A percentile compares a stretch with the other conserved stretches of the same genome.
Conservation (phyloP, 2,329 filamentous ascomycete species). For the Aspergillus nomiae region DNA sequence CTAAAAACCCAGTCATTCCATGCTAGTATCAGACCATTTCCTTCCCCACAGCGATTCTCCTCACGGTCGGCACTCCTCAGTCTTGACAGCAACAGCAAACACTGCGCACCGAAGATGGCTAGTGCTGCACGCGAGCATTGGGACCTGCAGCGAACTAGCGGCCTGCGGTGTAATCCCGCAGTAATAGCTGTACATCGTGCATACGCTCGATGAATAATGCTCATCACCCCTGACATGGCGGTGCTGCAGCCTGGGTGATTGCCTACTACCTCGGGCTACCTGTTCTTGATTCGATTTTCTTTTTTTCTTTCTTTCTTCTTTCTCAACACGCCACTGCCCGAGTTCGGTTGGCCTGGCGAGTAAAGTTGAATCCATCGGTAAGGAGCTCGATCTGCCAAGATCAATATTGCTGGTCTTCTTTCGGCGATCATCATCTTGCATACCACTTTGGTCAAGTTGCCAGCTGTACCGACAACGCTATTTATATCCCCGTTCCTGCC, state of each 20-base stretch:
- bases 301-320: background rate
- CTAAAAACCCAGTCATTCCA: background rate
- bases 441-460: background rate
- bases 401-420: background rate
- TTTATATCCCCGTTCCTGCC: background rate
- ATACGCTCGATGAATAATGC: constrained; percentile 9
- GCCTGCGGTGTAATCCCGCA: constrained; percentile 15
- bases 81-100: background rate
- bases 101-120: background rate
- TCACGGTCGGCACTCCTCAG: background rate
- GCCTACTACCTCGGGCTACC: background rate
- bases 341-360: constrained; percentile 7
- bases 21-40: background rate
- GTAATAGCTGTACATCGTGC: constrained; percentile 7
- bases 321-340: background rate
- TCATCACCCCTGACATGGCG: constrained; percentile 15
- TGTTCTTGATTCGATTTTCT: background rate
- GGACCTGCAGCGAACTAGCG: constrained; percentile 18
- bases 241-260: constrained; percentile 9
- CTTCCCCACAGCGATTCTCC: background rate
- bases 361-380: constrained; percentile 18
- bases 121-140: constrained; percentile 17
- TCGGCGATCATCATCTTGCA: background rate
- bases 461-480: background rate
- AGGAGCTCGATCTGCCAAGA: constrained; percentile 9